These are phyloP conservation scores for Alternaria sp. DNA, from an alignment of 2,329 filamentous ascomycete species.

Conservation along the genomic window DNA sequence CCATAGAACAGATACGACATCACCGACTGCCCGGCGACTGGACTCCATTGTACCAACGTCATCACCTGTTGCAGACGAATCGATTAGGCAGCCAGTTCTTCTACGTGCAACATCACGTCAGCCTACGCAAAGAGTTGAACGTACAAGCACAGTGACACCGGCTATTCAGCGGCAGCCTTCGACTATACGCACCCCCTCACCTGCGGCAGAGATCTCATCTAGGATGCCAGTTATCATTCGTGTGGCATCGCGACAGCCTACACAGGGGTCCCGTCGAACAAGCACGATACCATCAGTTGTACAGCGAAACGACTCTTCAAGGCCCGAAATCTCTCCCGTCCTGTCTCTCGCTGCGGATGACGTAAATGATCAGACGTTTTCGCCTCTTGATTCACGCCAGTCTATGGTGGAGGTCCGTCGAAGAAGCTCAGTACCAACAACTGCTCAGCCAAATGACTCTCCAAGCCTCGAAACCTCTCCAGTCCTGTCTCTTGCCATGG, in stretches of 20 bases:
- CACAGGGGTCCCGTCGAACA: neutral
- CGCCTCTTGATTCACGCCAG: neutral
- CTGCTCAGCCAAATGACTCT: neutral
- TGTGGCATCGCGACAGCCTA: neutral
- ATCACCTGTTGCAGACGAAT: neutral
- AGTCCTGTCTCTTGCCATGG: neutral
- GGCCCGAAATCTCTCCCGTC: neutral
- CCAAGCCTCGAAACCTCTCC: neutral
- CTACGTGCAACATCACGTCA: neutral
- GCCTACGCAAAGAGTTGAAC: neutral
- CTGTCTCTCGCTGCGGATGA: neutral
- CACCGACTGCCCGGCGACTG: neutral
- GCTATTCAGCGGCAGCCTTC: neutral
- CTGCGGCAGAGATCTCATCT: neutral
- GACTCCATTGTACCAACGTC: neutral
- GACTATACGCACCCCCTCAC: neutral
- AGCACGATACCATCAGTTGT: neutral
- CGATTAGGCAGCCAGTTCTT: neutral
- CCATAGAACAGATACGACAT: neutral
- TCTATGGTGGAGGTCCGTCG: neutral
- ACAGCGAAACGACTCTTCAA: neutral
- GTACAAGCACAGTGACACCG: neutral
- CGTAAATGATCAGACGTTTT: neutral
- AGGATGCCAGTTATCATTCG: neutral
- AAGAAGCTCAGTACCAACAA: neutral